Percentiles rank a stretch among this genome's conserved stretches.
These are phyloP conservation scores for Senna tora DNA, from an alignment of 306 rosid species.

Conservation along the genomic window DNA sequence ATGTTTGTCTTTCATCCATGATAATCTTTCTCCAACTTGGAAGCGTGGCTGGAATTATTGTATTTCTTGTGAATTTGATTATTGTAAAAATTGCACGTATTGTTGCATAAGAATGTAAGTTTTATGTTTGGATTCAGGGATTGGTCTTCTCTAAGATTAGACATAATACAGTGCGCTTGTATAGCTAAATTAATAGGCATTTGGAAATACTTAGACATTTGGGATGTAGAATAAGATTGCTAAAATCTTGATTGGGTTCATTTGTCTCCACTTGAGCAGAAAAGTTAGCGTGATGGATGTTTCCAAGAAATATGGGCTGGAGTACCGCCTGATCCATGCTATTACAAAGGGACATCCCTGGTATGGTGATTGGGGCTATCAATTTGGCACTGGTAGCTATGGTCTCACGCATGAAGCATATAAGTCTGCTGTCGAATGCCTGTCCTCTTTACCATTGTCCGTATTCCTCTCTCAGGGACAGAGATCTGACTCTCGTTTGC, in stretches of 20 bases:
- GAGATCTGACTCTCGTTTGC: slow-evolving; percentile 55
- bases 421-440: slow-evolving; percentile 64
- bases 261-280: slow-evolving; percentile 49
- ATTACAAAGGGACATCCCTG: slow-evolving; percentile 76
- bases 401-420: slow-evolving; percentile 78
- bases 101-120: slow-evolving; percentile 10
- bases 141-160: not conserved
- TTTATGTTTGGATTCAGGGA: not conserved
- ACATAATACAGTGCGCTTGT: not conserved
- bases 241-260: slow-evolving; percentile 31
- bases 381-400: slow-evolving; percentile 95
- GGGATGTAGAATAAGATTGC: slow-evolving; percentile 21
- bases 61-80: slow-evolving; percentile 7
- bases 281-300: slow-evolving; percentile 97
- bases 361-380: slow-evolving; percentile 97
- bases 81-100: slow-evolving; percentile 13
- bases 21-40: slow-evolving; percentile 18
- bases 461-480: slow-evolving; percentile 52
- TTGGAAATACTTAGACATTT: slow-evolving; percentile 13
- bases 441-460: slow-evolving; percentile 73
- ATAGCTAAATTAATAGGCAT: slow-evolving; percentile 16
- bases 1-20: slow-evolving; percentile 11
- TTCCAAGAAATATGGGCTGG: slow-evolving; percentile 89
- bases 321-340: slow-evolving; percentile 88
- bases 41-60: slow-evolving; percentile 10